Evolutionary conservation across 2,329 filamentous ascomycete species (phyloP).

Genomic region (Penicillium verrucosum): DNA sequence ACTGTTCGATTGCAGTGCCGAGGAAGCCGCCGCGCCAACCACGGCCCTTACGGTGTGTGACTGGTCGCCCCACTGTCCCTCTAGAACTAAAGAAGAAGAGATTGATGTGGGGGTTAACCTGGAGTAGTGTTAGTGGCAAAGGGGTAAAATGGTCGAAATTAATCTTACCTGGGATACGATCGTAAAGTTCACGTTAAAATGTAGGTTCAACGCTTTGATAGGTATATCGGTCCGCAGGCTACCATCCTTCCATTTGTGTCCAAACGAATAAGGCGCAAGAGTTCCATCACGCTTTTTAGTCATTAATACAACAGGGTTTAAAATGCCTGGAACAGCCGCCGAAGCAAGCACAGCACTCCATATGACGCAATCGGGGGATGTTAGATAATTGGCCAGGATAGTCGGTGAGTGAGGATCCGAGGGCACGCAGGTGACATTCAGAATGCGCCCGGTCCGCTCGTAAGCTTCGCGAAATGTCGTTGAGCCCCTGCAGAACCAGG

Average conservation of each 20-base stretch:
- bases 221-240: constrained; percentile 93
- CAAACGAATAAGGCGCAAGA: constrained; percentile 87
- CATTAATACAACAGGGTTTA: constrained; percentile 94
- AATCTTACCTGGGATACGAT: constrained; percentile 63
- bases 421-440: constrained; percentile 94
- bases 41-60: constrained; percentile 87
- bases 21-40: constrained; percentile 96
- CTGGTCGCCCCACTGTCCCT: constrained; percentile 85
- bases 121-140: constrained; percentile 37
- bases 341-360: constrained; percentile 96
- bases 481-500: constrained; percentile 88
- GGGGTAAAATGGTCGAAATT: constrained; percentile 25
- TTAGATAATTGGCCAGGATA: constrained; percentile 93
- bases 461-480: constrained; percentile 96
- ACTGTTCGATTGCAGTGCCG: constrained; percentile 87
- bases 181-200: constrained; percentile 98
- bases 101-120: constrained; percentile 97
- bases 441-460: constrained; percentile 84
- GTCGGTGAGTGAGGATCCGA: constrained; percentile 90
- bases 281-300: constrained; percentile 74
- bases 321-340: constrained; percentile 89
- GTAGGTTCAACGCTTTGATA: constrained; percentile 85
- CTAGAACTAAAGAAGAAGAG: constrained; percentile 97
- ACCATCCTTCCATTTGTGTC: constrained; percentile 99
- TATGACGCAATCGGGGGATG: constrained; percentile 92